Percentiles rank a stretch among this genome's conserved stretches.
Conservation (phyloP, 1,139 yeast species). For the Insectozyma bohioensis region DNA sequence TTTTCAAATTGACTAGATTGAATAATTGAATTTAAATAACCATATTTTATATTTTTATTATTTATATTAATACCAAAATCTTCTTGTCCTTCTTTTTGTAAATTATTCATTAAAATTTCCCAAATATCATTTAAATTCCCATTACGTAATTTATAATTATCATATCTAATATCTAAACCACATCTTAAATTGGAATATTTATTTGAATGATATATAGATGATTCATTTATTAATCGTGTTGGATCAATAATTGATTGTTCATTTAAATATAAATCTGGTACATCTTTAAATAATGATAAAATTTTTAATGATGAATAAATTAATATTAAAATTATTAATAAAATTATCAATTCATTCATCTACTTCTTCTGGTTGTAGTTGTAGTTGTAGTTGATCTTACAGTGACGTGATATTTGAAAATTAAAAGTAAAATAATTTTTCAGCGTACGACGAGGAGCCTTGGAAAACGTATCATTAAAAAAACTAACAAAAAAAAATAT, state of each 20-base stretch:
- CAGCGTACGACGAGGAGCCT: too few species aligned
- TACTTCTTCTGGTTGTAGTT: too few species aligned
- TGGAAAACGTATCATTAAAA: too few species aligned
- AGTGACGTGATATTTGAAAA: too few species aligned
- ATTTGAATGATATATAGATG: slow-evolving; percentile 64
- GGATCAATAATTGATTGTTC: slow-evolving; percentile 60
- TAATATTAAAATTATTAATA: slow-evolving; percentile 1
- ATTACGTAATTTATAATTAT: slow-evolving; percentile 62
- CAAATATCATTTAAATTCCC: slow-evolving; percentile 72
- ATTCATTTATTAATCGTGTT: slow-evolving; percentile 56
- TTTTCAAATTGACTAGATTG: slow-evolving; percentile 1
- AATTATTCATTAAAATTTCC: slow-evolving; percentile 21
- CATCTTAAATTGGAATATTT: slow-evolving; percentile 58
- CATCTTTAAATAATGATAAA: slow-evolving; percentile 37
- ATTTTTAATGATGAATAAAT: slow-evolving; percentile 1
- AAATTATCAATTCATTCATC: slow-evolving; percentile 1
- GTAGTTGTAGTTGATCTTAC: too few species aligned
- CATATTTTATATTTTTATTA: slow-evolving; percentile 17
- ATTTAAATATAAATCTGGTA: slow-evolving; percentile 54
- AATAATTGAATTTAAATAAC: slow-evolving; percentile 24
- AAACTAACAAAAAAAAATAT: too few species aligned
- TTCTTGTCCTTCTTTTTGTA: not conserved
- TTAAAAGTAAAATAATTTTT: too few species aligned
- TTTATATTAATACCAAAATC: slow-evolving; percentile 19
- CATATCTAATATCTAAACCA: slow-evolving; percentile 61